Base-by-base conservation (phyloP, 805 yeast species). In the Lipomyces japonicus region DNA sequence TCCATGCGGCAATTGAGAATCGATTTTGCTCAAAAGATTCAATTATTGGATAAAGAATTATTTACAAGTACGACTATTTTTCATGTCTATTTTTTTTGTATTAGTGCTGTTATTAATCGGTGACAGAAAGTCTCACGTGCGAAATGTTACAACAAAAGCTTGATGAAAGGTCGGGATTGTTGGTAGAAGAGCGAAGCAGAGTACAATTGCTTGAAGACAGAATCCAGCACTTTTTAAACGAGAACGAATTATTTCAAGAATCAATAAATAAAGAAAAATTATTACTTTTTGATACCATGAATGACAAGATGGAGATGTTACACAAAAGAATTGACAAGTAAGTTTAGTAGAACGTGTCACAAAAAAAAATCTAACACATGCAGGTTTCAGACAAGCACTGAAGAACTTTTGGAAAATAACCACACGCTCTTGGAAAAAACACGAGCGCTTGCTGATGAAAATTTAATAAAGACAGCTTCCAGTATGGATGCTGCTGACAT, bases 161-260 rank as follows among this genome's bases (percentile, higher is more conserved):
- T 26, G 49, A 49, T 34, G 57, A 53, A 23, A 53, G 45, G 21
- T 45, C 57, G 2, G 57, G 53, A 4, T 34, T 48, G 9, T 37
- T 53, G n/a, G 35, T 40, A 2, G 57, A 53, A 24, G 57, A 53
- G 39, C 53, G 57, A 12, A 46, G 46, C 41, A 53, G 49, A 23
- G 53, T 53, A 21, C 18, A 39, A 16, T 32, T 47, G 5, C 41
- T 44, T 9, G 57, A 53, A 26, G 57, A 53, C n/a, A 30, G 35
- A 30, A 30, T 52, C 6, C 42, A 42, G 21, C 39, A 45, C 3
- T 35, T 41, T 14, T 31, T 30, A 5, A 14, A 38, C 4, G 2
- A 28, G 14, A 48, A 39, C 39, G 36, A 26, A 25, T 21, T 39
- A 18, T 22, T 46, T 16, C 21, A 38, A 14, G 40, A 42, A 18